phyloP scores from a whole-genome alignment of 2,329 filamentous ascomycete genomes.

The Davidsoniella australis region DNA sequence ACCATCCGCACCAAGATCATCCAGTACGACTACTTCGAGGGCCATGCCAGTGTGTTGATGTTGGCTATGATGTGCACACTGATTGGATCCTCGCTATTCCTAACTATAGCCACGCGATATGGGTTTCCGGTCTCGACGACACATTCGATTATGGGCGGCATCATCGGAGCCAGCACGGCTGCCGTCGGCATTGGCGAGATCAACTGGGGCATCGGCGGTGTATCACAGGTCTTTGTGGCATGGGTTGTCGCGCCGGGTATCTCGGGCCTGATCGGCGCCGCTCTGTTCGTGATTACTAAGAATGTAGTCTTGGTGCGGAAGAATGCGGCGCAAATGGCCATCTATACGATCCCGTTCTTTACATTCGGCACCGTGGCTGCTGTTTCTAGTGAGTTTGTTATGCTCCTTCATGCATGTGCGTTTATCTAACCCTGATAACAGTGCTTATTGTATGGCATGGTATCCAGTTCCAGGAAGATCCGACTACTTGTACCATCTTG shows the following conservation, averaged over 20 bases:
- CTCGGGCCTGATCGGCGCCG: constrained; percentile 19
- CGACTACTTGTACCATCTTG: constrained; percentile 14
- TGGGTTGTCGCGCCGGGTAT: constrained; percentile 23
- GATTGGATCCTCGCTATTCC: constrained; percentile 31
- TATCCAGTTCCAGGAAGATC: constrained; percentile 15
- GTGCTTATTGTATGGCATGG: constrained; percentile 37
- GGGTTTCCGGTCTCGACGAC: constrained; percentile 38
- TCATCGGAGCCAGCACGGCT: constrained; percentile 22
- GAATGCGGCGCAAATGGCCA: constrained; percentile 16
- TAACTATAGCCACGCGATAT: constrained; percentile 32
- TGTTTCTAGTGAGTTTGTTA: constrained; percentile 18
- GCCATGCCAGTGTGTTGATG: constrained; percentile 30
- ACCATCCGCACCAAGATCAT: constrained; percentile 32
- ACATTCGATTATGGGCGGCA: constrained; percentile 30
- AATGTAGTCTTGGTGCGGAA: constrained; percentile 18
- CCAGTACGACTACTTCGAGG: constrained; percentile 25
- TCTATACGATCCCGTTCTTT: constrained; percentile 22
- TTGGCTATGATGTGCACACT: constrained; percentile 38
- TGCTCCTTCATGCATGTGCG: neutral
- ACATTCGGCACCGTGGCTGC: constrained; percentile 22
- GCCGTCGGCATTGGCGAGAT: constrained; percentile 21
- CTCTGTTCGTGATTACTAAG: constrained; percentile 22
- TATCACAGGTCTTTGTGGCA: constrained; percentile 23
- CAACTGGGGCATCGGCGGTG: constrained; percentile 23
- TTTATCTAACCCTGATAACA: constrained; percentile 2